These are phyloP conservation scores for Vaccinium vitisidaea DNA, from an alignment of 148 eudicot genomes.

Conservation along the genomic window DNA sequence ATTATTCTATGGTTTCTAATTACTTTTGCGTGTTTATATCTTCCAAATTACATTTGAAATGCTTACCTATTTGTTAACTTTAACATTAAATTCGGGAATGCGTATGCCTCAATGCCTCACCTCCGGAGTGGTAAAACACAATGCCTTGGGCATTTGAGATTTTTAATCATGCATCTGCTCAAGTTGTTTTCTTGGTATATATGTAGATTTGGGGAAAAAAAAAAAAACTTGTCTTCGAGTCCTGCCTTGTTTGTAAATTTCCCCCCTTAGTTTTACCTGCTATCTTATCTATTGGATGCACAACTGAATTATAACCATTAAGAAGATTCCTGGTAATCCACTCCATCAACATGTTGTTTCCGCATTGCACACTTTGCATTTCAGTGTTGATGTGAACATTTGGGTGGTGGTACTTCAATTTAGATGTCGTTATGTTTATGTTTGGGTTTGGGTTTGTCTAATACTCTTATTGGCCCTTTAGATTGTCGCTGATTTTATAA, in stretches of 20 bases:
- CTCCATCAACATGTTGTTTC: neutral
- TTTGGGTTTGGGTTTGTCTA: neutral
- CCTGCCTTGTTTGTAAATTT: neutral
- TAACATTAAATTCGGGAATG: neutral
- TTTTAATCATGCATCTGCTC: neutral
- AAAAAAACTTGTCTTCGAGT: neutral
- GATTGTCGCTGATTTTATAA: neutral
- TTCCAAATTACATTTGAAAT: neutral
- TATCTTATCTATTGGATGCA: slow-evolving; percentile 1
- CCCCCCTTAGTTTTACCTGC: neutral
- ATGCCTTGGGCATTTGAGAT: neutral
- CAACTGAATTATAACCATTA: neutral
- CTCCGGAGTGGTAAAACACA: neutral
- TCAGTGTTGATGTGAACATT: neutral
- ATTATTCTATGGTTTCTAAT: neutral
- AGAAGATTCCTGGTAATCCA: neutral
- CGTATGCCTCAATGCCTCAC: neutral
- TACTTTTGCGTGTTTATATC: neutral
- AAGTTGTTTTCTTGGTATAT: neutral
- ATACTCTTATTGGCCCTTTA: neutral
- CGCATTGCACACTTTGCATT: neutral
- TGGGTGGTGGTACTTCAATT: neutral
- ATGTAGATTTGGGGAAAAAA: neutral
- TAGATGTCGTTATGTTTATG: neutral
- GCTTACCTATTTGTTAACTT: neutral